phyloP scores from a whole-genome alignment of 257 asterid species.

The Gynochthodes officinalis region DNA sequence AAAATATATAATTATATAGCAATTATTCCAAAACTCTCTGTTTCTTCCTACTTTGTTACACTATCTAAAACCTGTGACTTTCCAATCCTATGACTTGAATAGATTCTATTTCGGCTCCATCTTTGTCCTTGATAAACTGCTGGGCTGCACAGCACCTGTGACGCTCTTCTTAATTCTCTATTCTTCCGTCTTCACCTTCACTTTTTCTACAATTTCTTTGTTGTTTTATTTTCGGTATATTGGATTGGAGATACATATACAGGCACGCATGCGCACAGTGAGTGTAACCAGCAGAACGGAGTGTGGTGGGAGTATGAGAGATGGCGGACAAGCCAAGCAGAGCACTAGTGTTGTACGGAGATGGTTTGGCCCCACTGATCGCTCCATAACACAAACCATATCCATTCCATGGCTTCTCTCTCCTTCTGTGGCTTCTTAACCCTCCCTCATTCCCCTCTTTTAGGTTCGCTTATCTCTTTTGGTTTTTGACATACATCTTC shows the following conservation, averaged over 20 bases:
- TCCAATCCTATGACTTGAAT: background rate
- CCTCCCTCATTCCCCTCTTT: constrained; percentile 60
- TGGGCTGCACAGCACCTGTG: too few species aligned
- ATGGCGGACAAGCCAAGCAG: constrained; percentile 67
- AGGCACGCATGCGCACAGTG: too few species aligned
- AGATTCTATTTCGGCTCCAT: too few species aligned
- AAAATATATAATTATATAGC: too few species aligned
- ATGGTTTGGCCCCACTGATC: constrained; percentile 64
- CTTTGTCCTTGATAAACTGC: too few species aligned
- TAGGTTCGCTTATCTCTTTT: constrained; percentile 35
- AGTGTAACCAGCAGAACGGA: too few species aligned
- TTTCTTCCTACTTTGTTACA: too few species aligned
- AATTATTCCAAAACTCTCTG: too few species aligned
- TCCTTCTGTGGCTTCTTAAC: constrained; percentile 72
- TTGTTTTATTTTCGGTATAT: background rate
- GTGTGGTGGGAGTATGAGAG: background rate
- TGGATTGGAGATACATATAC: background rate
- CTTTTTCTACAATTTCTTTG: background rate
- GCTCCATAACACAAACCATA: constrained; percentile 56
- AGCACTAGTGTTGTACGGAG: constrained; percentile 72
- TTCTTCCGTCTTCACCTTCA: background rate
- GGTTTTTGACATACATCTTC: too few species aligned
- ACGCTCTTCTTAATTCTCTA: background rate
- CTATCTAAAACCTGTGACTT: background rate
- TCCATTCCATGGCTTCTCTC: constrained; percentile 69